Evolutionary conservation across 495 filamentous ascomycete species (phyloP).

Genomic region (Penicillium pulvis): DNA sequence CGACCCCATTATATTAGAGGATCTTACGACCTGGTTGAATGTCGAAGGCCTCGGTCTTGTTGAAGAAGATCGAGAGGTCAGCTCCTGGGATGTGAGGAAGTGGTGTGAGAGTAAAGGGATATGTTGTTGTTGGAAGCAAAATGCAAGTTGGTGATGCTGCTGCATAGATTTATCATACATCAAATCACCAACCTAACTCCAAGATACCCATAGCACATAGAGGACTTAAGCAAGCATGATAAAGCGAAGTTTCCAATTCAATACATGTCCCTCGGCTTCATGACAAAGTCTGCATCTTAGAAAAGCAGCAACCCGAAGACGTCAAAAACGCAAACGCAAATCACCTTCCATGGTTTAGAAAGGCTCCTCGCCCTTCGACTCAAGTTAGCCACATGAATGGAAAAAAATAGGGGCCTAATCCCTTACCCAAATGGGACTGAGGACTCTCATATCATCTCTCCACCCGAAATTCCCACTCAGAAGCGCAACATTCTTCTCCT

Average conservation of each 20-base stretch:
- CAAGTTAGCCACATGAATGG: too few species aligned
- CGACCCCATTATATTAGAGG: conserved; percentile 88
- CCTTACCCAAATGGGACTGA: background rate
- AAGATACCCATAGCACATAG: background rate
- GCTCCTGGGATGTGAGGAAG: conserved; percentile 60
- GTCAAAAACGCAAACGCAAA: background rate
- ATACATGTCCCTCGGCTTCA: background rate
- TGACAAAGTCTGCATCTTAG: background rate
- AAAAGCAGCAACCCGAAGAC: background rate
- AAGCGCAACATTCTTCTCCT: background rate
- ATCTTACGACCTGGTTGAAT: conserved; percentile 83
- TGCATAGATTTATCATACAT: background rate
- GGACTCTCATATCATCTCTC: background rate
- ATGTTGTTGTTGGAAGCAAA: conserved; percentile 58
- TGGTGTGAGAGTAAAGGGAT: conserved; percentile 88
- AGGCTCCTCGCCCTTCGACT: too few species aligned
- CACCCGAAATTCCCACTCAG: background rate
- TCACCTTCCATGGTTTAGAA: too few species aligned
- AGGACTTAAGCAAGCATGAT: background rate
- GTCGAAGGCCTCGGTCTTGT: conserved; percentile 62
- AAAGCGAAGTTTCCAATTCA: background rate
- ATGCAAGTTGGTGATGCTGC: conserved; percentile 20
- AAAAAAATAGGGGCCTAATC: background rate
- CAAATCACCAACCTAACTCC: background rate
- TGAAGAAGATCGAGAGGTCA: conserved; percentile 67